A percentile compares a stretch with the other conserved stretches of the same genome.
Conservation (phyloP, 192 early-diverging fungal species). For the Coemansia sp. region DNA sequence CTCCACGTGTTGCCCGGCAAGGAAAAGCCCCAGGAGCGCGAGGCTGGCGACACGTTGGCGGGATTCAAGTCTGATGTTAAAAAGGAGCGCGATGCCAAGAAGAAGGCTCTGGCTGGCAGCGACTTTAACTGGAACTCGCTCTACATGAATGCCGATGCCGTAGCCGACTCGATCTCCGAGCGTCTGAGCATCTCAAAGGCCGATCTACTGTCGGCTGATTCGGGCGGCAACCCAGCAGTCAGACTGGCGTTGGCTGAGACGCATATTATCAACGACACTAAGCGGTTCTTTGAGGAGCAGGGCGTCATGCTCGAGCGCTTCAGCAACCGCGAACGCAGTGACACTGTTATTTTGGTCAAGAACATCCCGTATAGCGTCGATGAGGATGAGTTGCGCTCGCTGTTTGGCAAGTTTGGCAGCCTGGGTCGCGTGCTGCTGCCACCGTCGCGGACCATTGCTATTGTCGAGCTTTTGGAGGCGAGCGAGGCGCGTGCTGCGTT, state of each 20-base stretch:
- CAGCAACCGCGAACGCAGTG: conserved; percentile 75
- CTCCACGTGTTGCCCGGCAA: conserved; percentile 88
- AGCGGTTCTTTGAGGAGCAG: conserved; percentile 84
- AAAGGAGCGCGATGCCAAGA: conserved; percentile 79
- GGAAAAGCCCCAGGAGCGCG: conserved; percentile 67
- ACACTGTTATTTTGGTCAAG: conserved; percentile 93
- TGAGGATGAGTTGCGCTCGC: conserved; percentile 76
- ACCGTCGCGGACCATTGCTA: conserved; percentile 89
- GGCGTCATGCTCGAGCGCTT: conserved; percentile 85
- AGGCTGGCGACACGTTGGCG: conserved; percentile 53
- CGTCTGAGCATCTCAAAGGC: conserved; percentile 87
- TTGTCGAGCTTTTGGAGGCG: conserved; percentile 90
- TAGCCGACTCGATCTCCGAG: conserved; percentile 94
- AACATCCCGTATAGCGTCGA: conserved; percentile 87
- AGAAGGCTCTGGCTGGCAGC: conserved; percentile 73
- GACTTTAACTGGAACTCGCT: conserved; percentile 97
- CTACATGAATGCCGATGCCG: conserved; percentile 95
- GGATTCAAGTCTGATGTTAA: conserved; percentile 71
- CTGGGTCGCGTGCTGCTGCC: conserved; percentile 91
- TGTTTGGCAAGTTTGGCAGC: conserved; percentile 89
- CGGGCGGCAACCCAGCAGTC: conserved; percentile 80
- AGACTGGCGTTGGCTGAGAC: conserved; percentile 97
- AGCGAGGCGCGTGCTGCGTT: conserved; percentile 93
- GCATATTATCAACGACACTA: conserved; percentile 93
- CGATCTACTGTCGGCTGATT: conserved; percentile 87